phyloP scores from a whole-genome alignment of 2,329 filamentous ascomycete genomes.

The Bipolaris victoriae region DNA sequence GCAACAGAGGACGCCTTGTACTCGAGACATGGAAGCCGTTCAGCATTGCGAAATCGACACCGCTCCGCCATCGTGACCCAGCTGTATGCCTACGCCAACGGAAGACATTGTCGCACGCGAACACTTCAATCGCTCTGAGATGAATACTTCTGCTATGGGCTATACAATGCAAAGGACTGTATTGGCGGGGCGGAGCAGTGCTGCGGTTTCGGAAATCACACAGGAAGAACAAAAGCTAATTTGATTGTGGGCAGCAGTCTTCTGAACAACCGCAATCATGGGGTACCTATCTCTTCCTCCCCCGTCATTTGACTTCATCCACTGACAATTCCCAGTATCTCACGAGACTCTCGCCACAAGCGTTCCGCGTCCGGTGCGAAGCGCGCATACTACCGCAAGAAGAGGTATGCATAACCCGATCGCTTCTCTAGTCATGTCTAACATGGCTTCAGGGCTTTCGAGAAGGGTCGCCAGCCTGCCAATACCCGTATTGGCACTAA shows the following conservation, averaged over 20 bases:
- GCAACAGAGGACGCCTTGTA: constrained; percentile 22
- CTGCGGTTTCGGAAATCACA: constrained; percentile 18
- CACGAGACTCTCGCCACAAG: constrained; percentile 99
- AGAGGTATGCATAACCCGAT: constrained; percentile 65
- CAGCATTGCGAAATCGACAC: constrained; percentile 29
- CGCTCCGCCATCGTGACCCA: constrained; percentile 11
- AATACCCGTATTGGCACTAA: constrained; percentile 99
- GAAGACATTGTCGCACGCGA: constrained; percentile 33
- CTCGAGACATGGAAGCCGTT: constrained; percentile 13
- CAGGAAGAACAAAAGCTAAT: constrained; percentile 35
- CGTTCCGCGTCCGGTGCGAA: constrained; percentile 99
- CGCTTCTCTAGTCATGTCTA: constrained; percentile 69
- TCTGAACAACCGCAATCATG: constrained; percentile 59
- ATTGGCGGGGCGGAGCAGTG: constrained; percentile 14
- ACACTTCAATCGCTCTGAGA: constrained; percentile 18
- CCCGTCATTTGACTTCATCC: constrained; percentile 6
- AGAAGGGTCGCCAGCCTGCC: constrained; percentile 98
- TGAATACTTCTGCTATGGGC: constrained; percentile 22
- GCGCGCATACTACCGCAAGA: constrained; percentile 64
- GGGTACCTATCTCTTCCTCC: constrained; percentile 50
- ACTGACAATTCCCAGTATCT: constrained; percentile 74
- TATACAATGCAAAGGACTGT: constrained; percentile 3
- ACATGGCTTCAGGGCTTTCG: constrained; percentile 92
- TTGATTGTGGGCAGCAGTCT: constrained; percentile 43
- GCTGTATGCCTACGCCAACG: constrained; percentile 19